phyloP scores from a whole-genome alignment of 768 basidiomycete species.

The Tricholoma bakamatsutake region DNA sequence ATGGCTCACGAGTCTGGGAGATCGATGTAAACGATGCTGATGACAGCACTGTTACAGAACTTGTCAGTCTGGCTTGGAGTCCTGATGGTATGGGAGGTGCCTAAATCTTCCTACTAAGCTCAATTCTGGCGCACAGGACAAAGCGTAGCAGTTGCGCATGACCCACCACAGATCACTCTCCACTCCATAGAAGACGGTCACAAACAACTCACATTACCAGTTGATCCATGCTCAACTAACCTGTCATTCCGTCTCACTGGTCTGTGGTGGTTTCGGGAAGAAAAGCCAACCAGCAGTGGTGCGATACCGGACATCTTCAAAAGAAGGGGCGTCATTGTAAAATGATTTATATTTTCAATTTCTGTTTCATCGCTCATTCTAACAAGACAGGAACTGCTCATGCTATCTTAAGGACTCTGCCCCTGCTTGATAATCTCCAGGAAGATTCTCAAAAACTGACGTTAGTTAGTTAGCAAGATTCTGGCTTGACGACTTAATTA shows the following conservation, averaged over 20 bases:
- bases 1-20: constrained; percentile 80
- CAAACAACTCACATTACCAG: constrained; percentile 41
- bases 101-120: constrained; percentile 3
- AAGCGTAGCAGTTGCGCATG: constrained; percentile 64
- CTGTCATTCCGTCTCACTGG: constrained; percentile 31
- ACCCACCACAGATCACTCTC: constrained; percentile 61
- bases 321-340: constrained; percentile 57
- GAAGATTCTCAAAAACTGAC: constrained; percentile 63
- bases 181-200: constrained; percentile 78
- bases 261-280: constrained; percentile 72
- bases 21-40: constrained; percentile 49
- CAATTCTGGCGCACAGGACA: constrained; percentile 38
- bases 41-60: constrained; percentile 37
- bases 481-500: neutral
- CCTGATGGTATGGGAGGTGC: constrained; percentile 60
- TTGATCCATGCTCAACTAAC: constrained; percentile 20
- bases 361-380: constrained; percentile 6
- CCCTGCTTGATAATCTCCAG: constrained; percentile 63
- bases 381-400: constrained; percentile 72
- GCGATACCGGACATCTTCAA: constrained; percentile 74
- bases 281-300: constrained; percentile 30
- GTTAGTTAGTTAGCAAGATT: constrained; percentile 34
- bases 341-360: constrained; percentile 15
- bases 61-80: constrained; percentile 70
- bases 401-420: constrained; percentile 61